These are phyloP conservation scores for Sclerotinia nivalis DNA, from an alignment of 2,329 filamentous ascomycete species.

Conservation along the genomic window DNA sequence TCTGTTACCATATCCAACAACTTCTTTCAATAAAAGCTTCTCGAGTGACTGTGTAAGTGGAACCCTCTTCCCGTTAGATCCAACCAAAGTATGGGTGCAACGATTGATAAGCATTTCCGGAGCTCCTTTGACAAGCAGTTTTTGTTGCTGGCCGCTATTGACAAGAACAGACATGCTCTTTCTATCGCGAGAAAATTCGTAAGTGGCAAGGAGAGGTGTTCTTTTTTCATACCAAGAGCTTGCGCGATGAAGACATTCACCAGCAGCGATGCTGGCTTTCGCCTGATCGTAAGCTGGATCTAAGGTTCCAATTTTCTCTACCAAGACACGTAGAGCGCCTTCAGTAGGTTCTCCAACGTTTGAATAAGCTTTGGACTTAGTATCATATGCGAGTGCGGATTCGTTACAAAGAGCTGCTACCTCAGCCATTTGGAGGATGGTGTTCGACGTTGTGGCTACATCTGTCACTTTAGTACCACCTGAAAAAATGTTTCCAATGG, in stretches of 20 bases:
- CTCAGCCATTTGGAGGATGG: slow-evolving; percentile 74
- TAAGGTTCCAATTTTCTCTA: slow-evolving; percentile 88
- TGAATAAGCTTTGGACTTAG: slow-evolving; percentile 70
- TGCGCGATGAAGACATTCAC: slow-evolving; percentile 73
- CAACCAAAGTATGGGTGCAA: slow-evolving; percentile 79
- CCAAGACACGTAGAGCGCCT: slow-evolving; percentile 84
- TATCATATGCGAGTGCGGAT: slow-evolving; percentile 77
- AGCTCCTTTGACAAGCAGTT: slow-evolving; percentile 92
- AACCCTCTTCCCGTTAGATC: slow-evolving; percentile 75
- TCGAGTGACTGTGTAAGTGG: slow-evolving; percentile 68
- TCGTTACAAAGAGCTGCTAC: slow-evolving; percentile 85
- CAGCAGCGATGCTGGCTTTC: slow-evolving; percentile 49
- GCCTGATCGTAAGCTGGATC: slow-evolving; percentile 51
- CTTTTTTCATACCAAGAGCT: slow-evolving; percentile 82
- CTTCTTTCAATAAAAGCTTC: slow-evolving; percentile 72
- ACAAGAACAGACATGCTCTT: slow-evolving; percentile 99
- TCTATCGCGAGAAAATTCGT: slow-evolving; percentile 94
- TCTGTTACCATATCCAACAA: slow-evolving; percentile 86
- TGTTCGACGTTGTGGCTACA: slow-evolving; percentile 69
- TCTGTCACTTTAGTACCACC: slow-evolving; percentile 69
- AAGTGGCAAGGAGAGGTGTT: slow-evolving; percentile 77
- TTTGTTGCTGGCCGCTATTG: slow-evolving; percentile 66
- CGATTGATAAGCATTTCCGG: slow-evolving; percentile 93
- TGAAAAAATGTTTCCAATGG: slow-evolving; percentile 70
- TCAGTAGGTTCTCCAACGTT: slow-evolving; percentile 95